phyloP scores from a whole-genome alignment of 148 eudicot genomes.

The Drosera capensis region DNA sequence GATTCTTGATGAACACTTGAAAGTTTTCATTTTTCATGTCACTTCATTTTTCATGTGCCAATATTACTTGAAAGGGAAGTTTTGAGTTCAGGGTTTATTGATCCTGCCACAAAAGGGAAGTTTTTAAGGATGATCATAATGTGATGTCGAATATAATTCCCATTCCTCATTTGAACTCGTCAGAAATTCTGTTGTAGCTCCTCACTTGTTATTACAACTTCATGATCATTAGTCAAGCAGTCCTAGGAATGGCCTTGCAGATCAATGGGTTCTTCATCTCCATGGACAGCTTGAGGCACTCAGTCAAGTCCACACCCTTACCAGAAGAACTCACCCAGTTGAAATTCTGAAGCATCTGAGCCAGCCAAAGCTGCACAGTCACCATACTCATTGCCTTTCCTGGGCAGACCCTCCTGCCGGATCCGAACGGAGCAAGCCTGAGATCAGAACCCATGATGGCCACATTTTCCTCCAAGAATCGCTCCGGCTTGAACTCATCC shows the following conservation, averaged over 20 bases:
- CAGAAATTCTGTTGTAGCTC: too few species aligned
- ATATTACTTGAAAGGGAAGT: too few species aligned
- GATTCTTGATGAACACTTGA: too few species aligned
- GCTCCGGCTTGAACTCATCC: constrained; percentile 42
- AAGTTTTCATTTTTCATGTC: too few species aligned
- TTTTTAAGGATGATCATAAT: too few species aligned
- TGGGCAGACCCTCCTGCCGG: constrained; percentile 84
- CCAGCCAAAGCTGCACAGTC: constrained; percentile 81
- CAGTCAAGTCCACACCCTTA: constrained; percentile 49
- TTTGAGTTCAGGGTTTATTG: too few species aligned
- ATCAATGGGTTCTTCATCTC: constrained; percentile 80
- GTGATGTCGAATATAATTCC: too few species aligned
- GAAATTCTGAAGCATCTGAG: constrained; percentile 67
- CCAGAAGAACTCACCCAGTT: constrained; percentile 40
- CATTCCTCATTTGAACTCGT: too few species aligned
- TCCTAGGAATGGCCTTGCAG: constrained; percentile 64
- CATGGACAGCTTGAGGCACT: constrained; percentile 68
- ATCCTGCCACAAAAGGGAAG: too few species aligned
- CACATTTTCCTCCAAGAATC: constrained; percentile 65
- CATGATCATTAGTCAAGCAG: constrained; percentile 12
- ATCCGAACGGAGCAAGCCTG: constrained; percentile 71
- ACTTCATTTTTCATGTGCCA: too few species aligned
- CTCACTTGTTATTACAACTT: too few species aligned
- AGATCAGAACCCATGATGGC: constrained; percentile 74
- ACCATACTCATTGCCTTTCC: constrained; percentile 69